Evolutionary conservation across 2,329 filamentous ascomycete genomes (phyloP).

Genomic region (Pezicula rhizophila): DNA sequence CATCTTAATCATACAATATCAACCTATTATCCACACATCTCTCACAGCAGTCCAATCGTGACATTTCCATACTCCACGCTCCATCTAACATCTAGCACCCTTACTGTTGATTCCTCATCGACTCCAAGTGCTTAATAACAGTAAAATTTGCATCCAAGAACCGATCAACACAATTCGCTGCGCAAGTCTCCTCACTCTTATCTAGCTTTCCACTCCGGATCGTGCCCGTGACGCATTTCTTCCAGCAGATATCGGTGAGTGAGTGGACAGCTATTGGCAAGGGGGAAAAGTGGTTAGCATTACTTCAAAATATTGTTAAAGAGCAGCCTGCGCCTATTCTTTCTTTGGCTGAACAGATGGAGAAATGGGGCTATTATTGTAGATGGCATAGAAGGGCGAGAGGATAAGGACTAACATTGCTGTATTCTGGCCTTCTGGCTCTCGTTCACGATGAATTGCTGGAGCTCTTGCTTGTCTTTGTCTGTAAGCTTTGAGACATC

Average conservation of each 20-base stretch:
- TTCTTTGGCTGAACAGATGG: conserved; percentile 33
- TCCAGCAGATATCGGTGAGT: conserved; percentile 80
- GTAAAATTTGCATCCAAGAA: conserved; percentile 85
- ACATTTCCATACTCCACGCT: no score
- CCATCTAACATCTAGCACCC: no score
- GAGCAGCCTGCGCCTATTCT: conserved; percentile 22
- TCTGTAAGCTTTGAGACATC: conserved; percentile 73
- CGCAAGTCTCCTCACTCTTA: conserved; percentile 71
- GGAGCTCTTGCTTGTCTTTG: conserved; percentile 80
- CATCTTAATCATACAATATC: no score
- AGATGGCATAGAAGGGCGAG: background rate
- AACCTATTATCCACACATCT: no score
- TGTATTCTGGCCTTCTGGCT: conserved; percentile 70
- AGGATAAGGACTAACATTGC: conserved; percentile 34
- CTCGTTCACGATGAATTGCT: conserved; percentile 79
- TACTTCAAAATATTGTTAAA: conserved; percentile 19
- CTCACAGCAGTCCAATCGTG: no score
- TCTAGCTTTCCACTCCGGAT: conserved; percentile 71
- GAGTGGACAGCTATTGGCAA: conserved; percentile 50
- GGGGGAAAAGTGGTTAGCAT: conserved; percentile 33
- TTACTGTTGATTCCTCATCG: conserved; percentile 37
- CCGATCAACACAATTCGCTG: conserved; percentile 88
- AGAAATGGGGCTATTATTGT: background rate
- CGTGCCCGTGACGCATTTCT: conserved; percentile 76
- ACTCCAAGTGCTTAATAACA: conserved; percentile 80